Conservation (phyloP, 306 rosid genomes). For the Prunus campanulata region DNA sequence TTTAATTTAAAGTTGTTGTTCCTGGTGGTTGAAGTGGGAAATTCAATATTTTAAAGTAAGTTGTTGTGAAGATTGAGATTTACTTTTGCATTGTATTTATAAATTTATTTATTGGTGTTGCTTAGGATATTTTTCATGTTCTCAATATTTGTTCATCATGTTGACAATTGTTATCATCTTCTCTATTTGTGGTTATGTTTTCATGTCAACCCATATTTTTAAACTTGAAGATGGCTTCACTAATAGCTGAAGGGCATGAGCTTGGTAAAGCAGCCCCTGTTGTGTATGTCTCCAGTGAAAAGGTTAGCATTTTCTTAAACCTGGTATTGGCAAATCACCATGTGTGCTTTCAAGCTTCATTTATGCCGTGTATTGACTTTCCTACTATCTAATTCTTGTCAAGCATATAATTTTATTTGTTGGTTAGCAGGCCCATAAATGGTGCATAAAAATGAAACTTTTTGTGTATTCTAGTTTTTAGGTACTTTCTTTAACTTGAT, state of each 20-base stretch:
- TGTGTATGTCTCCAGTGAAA: constrained; percentile 92
- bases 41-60: constrained; percentile 13
- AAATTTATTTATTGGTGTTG: not conserved
- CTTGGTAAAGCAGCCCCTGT: constrained; percentile 47
- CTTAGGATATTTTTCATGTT: not conserved
- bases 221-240: constrained; percentile 66
- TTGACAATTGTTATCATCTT: constrained; percentile 3
- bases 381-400: not conserved
- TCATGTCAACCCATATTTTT: constrained; percentile 20
- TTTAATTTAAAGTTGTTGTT: constrained; percentile 8
- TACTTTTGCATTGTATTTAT: not conserved
- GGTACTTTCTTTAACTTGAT: not conserved
- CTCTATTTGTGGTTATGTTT: not conserved
- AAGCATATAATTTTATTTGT: not conserved
- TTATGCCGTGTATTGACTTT: not conserved
- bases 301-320: constrained; percentile 44
- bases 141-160: not conserved
- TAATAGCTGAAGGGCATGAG: constrained; percentile 55
- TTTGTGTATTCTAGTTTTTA: not conserved
- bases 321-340: not conserved
- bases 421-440: not conserved
- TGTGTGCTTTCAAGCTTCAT: not conserved
- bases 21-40: not conserved
- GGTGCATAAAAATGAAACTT: not conserved
- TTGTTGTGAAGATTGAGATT: constrained; percentile 17